Percentiles rank a stretch among this genome's conserved stretches.
Evolutionary conservation across 2,329 filamentous ascomycete genomes (phyloP).

Genomic region (Exophiala spinifera): DNA sequence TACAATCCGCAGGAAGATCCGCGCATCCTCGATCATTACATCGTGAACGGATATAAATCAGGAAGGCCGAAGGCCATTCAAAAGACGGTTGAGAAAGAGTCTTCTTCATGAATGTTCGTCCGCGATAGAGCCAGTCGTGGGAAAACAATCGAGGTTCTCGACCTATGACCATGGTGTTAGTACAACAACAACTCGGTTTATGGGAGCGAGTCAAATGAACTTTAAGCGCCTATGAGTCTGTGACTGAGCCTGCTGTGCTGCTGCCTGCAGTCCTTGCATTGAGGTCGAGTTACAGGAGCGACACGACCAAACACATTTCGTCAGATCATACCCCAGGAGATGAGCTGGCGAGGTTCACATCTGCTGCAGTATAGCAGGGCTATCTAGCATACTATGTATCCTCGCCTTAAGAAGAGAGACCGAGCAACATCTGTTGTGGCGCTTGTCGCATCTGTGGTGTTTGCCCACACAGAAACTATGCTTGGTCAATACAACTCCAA

Average conservation of each 20-base stretch:
- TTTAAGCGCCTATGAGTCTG: conserved; percentile 38
- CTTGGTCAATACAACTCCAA: conserved; percentile 34
- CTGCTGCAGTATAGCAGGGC: conserved; percentile 43
- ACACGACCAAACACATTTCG: not conserved
- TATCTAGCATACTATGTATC: conserved; percentile 37
- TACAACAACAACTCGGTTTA: no score
- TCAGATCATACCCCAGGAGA: not conserved
- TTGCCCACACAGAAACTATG: conserved; percentile 42
- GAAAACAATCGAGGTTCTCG: conserved; percentile 20
- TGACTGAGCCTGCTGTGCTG: conserved; percentile 41
- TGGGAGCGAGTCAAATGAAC: conserved; percentile 41
- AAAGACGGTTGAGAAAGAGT: not conserved
- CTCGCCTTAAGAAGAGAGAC: conserved; percentile 28
- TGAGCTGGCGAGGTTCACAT: conserved; percentile 28
- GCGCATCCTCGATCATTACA: conserved; percentile 12
- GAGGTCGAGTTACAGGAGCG: conserved; percentile 36
- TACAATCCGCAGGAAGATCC: conserved; percentile 8
- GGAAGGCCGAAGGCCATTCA: conserved; percentile 4
- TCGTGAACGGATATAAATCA: conserved; percentile 5
- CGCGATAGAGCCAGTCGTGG: conserved; percentile 11
- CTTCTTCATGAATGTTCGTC: conserved; percentile 6
- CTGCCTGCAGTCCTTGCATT: conserved; percentile 44
- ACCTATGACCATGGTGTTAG: conserved; percentile 13
- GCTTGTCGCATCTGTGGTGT: conserved; percentile 43
- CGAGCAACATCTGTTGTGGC: conserved; percentile 36